phyloP scores from a whole-genome alignment of 257 asterid genomes.

The Salvia rosmarinus region DNA sequence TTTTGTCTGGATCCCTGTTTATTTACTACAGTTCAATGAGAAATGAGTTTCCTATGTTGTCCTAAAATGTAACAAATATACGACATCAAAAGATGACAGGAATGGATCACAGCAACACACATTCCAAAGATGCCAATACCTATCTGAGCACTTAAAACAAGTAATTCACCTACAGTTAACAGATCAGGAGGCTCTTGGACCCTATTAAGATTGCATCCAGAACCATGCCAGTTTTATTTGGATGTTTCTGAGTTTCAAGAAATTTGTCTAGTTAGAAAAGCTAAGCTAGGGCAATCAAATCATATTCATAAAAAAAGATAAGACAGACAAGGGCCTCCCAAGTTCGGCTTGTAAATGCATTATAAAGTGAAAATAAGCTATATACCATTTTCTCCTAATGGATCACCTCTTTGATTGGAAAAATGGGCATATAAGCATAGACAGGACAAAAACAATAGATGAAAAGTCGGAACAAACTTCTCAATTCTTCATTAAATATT shows the following conservation, averaged over 20 bases:
- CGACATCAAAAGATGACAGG: background rate
- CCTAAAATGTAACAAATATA: background rate
- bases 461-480: background rate
- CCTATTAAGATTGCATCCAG: background rate
- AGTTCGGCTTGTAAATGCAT: background rate
- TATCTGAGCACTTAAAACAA: background rate
- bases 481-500: background rate
- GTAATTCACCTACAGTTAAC: background rate
- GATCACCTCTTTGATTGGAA: background rate
- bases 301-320: background rate
- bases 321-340: background rate
- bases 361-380: background rate
- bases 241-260: background rate
- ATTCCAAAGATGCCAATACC: background rate
- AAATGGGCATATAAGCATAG: background rate
- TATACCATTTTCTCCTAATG: background rate
- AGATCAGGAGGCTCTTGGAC: background rate
- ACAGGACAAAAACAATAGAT: background rate
- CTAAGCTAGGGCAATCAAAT: background rate
- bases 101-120: background rate
- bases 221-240: background rate
- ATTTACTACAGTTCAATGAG: too few species aligned
- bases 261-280: background rate
- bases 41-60: background rate
- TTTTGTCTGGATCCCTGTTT: too few species aligned